phyloP scores from a whole-genome alignment of 164 flowering plant species.

The Piper longum region DNA sequence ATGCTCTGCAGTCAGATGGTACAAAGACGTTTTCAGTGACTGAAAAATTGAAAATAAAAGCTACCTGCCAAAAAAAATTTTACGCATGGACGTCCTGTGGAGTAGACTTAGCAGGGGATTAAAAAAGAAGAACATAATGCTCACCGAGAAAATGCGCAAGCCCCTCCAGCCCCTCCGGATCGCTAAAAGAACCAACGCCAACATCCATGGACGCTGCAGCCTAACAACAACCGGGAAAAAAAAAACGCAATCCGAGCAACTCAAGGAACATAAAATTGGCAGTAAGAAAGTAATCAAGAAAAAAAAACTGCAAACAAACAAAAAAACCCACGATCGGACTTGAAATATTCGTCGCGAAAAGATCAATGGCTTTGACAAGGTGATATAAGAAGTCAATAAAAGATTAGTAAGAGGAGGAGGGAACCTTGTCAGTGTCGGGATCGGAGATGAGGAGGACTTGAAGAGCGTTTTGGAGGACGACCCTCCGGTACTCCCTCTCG shows the following conservation, averaged over 20 bases:
- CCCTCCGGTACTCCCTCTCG: conserved; percentile 61
- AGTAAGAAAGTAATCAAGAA: too few species aligned
- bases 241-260: neutral
- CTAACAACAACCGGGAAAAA: neutral
- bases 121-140: neutral
- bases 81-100: too few species aligned
- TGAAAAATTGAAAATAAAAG: too few species aligned
- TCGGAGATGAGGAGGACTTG: conserved; percentile 84
- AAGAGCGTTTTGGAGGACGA: conserved; percentile 64
- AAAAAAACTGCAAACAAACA: too few species aligned
- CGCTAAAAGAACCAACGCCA: conserved; percentile 65
- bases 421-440: conserved; percentile 89
- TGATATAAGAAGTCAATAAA: too few species aligned
- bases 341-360: neutral
- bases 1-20: neutral
- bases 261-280: too few species aligned
- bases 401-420: too few species aligned
- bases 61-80: too few species aligned
- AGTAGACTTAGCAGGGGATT: too few species aligned
- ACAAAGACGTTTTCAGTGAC: too few species aligned
- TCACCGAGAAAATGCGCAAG: conserved; percentile 96
- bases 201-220: conserved; percentile 85
- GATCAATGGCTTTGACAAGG: too few species aligned
- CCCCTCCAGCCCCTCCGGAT: conserved; percentile 90
- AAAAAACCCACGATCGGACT: neutral